phyloP scores from a whole-genome alignment of 2,329 filamentous ascomycete species.

The Fusarium tricinctum region DNA sequence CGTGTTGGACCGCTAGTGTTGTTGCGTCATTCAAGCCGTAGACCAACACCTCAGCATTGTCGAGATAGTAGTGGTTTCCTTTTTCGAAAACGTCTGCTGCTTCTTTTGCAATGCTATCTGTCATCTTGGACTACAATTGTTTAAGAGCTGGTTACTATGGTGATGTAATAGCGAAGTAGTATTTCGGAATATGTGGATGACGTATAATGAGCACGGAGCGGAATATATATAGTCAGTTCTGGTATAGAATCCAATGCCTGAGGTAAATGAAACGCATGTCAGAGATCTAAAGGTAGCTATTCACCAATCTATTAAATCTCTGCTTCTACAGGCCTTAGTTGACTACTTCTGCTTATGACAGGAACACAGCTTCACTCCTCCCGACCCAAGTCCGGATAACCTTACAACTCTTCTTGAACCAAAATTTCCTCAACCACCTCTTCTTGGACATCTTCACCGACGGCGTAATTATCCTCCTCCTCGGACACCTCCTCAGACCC shows the following conservation, averaged over 20 bases:
- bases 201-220: too few relatives aligned
- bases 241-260: too few relatives aligned
- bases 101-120: not conserved
- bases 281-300: too few relatives aligned
- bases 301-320: too few relatives aligned
- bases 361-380: too few relatives aligned
- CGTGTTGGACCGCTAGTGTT: rapidly evolving
- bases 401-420: not conserved
- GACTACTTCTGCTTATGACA: too few relatives aligned
- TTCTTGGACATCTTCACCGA: not conserved
- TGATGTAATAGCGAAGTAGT: not conserved
- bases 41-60: rapidly evolving
- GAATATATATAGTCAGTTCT: too few relatives aligned
- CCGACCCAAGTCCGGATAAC: too few relatives aligned
- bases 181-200: too few relatives aligned
- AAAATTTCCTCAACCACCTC: not conserved
- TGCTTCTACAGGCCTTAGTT: too few relatives aligned
- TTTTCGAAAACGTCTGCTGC: not conserved
- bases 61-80: rapidly evolving
- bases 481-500: not conserved
- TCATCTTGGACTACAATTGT: not conserved
- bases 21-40: not conserved
- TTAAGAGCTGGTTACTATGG: not conserved
- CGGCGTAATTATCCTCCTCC: not conserved
- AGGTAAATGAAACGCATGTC: too few relatives aligned